Evolutionary conservation across 73 alveolate genomes (phyloP), one percentile per base, ranked within the genome.

Genomic region (Urostyla sp.): DNA sequence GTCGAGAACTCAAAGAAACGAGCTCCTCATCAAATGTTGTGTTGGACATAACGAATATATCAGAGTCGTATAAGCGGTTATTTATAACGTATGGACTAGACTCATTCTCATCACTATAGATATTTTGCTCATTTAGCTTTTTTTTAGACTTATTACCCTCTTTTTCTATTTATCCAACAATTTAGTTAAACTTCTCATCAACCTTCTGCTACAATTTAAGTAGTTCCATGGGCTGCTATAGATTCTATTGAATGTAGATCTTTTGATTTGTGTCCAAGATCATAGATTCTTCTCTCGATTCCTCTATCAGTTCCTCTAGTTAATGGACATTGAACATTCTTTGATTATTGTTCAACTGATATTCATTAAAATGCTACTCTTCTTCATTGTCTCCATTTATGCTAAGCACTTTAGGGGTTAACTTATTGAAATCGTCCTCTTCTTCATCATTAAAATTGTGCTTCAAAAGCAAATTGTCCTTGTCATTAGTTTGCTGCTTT

Each of bases 221-320:
- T 10, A 37, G 21, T 18, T 40, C 8, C 4, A 21, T 16, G 20
- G 37, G 6, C 24, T 40, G 16, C 4, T 63, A 57, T 20, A 63
- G 20, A 11, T 8, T 10, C n/a, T 43, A 13, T 7, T 57, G 79
- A 2, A 63, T 37, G 44, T 63, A 60, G 26, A 63, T 43, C 20
- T 63, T 57, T 18, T 30, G 37, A 38, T 63, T 36, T 18, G 79
- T 43, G 26, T 63, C 79, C 3, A 37, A 57, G 37, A 57, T 63
- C 60, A 63, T 16, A 6, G 79, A 63, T 63, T 63, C 79, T 46
- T 63, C 79, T 63, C 79, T 63, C 24, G 79, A 63, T 38, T 63
- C 79, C 24, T 63, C 79, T 7, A 63, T 63, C 32, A 63, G 30
- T 40, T 63, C 79, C 26, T 63, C 79, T 1, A 63, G n/a, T n/a